Evolutionary conservation across 805 yeast genomes (phyloP), one percentile per base, ranked within the genome.

Genomic region (Wickerhamiella cacticola): DNA sequence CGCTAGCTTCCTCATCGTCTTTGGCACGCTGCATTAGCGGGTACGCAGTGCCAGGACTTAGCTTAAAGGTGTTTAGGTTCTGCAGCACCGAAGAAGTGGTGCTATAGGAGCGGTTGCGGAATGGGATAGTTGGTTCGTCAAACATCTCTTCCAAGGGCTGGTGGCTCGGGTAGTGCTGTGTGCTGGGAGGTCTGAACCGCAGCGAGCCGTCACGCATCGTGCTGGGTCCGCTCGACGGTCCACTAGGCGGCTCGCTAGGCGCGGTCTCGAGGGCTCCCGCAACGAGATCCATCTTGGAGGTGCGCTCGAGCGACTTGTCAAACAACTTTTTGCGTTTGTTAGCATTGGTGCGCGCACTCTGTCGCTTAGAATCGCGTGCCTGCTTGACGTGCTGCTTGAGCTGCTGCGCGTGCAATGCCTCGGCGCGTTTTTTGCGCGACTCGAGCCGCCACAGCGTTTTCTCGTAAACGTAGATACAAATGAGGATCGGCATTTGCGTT

Each of bases 401-500:
- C 12, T 54, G 53, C 23, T 44, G 46, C 9, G 46, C 50, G 44
- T 55, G 58, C 19, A 28, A 19, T 19, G 50, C 55, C 7, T 49
- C 51, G 6, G 38, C 46, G 23, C 49, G 50, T 24, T 48, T 50
- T 15, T 54, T 50, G 19, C 56, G 56, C 22, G 46, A n/a, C 5
- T 33, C 35, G 13, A 56, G 29, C 3, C 51, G 51, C 44, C 46
- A 52, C 2, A 51, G 42, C 13, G 54, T 44, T 31, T 51, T 40
- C 46, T 66, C 70, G 45, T 63, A 66, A 5, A 57, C 47, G 46
- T 58, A 66, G 8, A 66, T 66, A 18, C 55, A 50, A 12, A 63
- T 46, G 33, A 66, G 58, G 7, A 65, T 50, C 4, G 67, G 69
- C 50, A 64, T 56, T 40, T 66, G 70, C 3, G 69, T 65, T 35